These are phyloP conservation scores for Apiospora hydei DNA, from an alignment of 2,329 filamentous ascomycete species.

Conservation along the genomic window DNA sequence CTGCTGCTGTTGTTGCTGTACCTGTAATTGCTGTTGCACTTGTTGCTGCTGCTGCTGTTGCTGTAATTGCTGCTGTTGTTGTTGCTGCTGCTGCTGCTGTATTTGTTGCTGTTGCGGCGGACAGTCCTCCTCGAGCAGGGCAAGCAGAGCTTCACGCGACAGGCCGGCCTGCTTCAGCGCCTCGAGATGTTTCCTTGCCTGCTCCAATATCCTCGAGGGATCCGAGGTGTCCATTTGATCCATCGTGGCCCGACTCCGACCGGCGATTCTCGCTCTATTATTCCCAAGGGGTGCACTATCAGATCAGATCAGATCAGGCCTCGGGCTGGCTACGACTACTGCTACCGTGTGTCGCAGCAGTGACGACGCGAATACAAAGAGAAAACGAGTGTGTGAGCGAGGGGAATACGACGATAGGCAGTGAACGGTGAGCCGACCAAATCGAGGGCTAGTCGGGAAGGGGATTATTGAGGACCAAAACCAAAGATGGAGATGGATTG, in stretches of 20 bases:
- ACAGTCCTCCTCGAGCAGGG: slow-evolving; percentile 38
- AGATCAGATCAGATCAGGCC: background rate
- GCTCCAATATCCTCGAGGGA: slow-evolving; percentile 35
- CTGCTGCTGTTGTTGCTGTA: slow-evolving; percentile 27
- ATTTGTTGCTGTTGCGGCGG: slow-evolving; percentile 30
- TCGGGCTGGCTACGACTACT: background rate
- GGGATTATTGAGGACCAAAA: slow-evolving; percentile 21
- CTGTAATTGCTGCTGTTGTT: slow-evolving; percentile 27
- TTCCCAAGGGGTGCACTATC: slow-evolving; percentile 3
- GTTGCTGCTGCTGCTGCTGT: slow-evolving; percentile 28
- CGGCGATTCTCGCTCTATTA: slow-evolving; percentile 19
- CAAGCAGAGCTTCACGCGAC: slow-evolving; percentile 40
- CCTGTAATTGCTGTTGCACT: slow-evolving; percentile 24
- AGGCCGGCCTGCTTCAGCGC: slow-evolving; percentile 44
- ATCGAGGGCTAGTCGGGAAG: slow-evolving; percentile 23
- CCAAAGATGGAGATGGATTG: slow-evolving; percentile 18
- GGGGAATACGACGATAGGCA: slow-evolving; percentile 1
- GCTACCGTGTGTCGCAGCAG: background rate
- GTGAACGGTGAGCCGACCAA: slow-evolving; percentile 24
- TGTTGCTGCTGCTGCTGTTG: slow-evolving; percentile 19
- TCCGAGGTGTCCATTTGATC: slow-evolving; percentile 21
- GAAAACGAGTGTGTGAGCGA: slow-evolving; percentile 19
- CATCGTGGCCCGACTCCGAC: slow-evolving; percentile 22
- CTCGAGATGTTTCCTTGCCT: slow-evolving; percentile 43
- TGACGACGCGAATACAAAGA: background rate